Conservation (phyloP, 73 alveolate genomes). For the Blepharisma stoltei region DNA sequence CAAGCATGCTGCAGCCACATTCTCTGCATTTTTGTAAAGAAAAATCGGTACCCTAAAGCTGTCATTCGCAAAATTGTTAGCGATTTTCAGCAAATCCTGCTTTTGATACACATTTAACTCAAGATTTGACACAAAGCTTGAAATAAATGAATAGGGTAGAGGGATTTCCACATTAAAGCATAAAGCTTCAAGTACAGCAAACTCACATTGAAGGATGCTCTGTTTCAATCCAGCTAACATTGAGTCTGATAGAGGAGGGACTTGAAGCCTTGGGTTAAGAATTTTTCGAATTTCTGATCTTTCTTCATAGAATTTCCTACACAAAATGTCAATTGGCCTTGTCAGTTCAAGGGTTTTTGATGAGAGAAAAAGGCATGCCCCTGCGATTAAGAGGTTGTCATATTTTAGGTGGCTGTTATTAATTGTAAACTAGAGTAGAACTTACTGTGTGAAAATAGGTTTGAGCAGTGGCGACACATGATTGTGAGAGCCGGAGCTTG, state of each 20-base stretch:
- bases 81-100: background rate
- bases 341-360: background rate
- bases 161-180: background rate
- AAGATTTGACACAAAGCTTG: background rate
- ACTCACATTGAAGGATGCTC: background rate
- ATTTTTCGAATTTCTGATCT: background rate
- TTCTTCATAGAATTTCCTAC: background rate
- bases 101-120: background rate
- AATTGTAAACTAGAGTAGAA: background rate
- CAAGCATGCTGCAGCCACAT: background rate
- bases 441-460: slow-evolving; percentile 6
- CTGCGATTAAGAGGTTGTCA: background rate
- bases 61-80: background rate
- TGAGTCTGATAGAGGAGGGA: background rate
- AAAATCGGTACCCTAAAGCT: background rate
- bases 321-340: background rate
- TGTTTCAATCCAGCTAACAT: background rate
- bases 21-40: background rate
- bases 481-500: background rate
- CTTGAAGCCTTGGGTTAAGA: background rate
- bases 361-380: background rate
- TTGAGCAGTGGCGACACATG: slow-evolving; percentile 11
- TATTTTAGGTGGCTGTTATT: background rate
- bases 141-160: background rate
- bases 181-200: background rate